phyloP scores from a whole-genome alignment of 768 basidiomycete genomes.

The Boletus subparvulus region DNA sequence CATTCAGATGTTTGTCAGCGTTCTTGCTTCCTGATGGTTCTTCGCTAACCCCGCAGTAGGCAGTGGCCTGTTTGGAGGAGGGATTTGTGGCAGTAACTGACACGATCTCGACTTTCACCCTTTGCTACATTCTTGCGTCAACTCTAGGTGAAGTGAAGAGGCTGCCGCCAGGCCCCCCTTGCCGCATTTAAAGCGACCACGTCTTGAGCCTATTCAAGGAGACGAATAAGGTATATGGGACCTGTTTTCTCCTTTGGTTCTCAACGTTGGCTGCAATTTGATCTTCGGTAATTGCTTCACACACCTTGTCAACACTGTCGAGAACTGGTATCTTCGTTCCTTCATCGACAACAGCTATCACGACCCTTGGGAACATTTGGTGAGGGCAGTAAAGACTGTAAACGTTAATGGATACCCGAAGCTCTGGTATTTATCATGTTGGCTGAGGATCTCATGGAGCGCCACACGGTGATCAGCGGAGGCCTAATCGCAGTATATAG shows the following conservation, averaged over 20 bases:
- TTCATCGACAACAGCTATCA: background rate
- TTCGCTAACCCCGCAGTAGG: background rate
- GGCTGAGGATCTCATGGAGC: background rate
- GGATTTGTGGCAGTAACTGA: conserved; percentile 6
- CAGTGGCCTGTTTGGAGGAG: background rate
- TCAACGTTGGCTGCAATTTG: background rate
- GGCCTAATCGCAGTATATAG: background rate
- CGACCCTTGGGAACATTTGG: background rate
- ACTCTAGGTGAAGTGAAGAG: background rate
- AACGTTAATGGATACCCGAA: background rate
- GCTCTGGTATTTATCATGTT: background rate
- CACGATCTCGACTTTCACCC: conserved; percentile 5
- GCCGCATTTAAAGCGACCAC: background rate
- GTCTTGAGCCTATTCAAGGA: background rate
- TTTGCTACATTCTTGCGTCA: conserved; percentile 14
- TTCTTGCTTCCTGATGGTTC: background rate
- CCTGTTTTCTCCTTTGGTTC: background rate
- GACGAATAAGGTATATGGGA: conserved; percentile 1
- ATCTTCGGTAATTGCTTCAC: conserved; percentile 5
- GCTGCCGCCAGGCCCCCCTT: background rate
- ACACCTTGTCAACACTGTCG: background rate
- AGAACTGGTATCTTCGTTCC: background rate
- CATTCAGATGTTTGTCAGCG: background rate
- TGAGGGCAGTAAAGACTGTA: background rate
- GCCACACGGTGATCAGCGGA: background rate